phyloP scores from a whole-genome alignment of 495 filamentous ascomycete genomes.

The Penicillium macrosclerotiorum region DNA sequence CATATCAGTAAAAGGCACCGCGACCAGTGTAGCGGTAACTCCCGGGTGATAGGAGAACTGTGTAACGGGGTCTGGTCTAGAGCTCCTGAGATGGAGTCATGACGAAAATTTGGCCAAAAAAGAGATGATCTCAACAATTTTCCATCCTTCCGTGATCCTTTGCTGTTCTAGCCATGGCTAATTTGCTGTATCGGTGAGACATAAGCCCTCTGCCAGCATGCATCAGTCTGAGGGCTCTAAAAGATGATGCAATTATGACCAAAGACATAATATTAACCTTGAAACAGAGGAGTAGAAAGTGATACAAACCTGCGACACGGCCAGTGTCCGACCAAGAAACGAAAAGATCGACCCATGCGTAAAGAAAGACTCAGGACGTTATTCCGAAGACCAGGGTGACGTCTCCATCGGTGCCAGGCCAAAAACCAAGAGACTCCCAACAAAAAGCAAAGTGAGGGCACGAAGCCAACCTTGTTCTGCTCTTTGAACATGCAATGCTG shows the following conservation, averaged over 20 bases:
- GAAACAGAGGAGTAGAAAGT: not conserved
- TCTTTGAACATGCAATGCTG: conserved; percentile 2
- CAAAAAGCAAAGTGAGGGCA: conserved; percentile 9
- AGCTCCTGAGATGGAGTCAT: not conserved
- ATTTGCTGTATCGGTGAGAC: conserved; percentile 3
- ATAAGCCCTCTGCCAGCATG: not conserved
- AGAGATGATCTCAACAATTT: not conserved
- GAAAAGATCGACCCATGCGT: not conserved
- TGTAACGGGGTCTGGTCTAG: not conserved
- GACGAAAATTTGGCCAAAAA: not conserved
- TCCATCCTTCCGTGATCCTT: not conserved
- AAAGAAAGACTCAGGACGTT: not conserved
- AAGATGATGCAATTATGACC: not conserved
- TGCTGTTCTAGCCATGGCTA: not conserved
- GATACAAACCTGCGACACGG: not conserved
- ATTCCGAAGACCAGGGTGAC: conserved; percentile 1
- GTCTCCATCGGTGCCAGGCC: not conserved
- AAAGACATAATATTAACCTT: not conserved
- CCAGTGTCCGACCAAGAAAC: not conserved
- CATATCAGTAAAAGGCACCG: not conserved
- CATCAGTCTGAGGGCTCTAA: not conserved
- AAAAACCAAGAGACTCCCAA: conserved; percentile 3
- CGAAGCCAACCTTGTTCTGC: conserved; percentile 3
- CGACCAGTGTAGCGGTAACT: conserved; percentile 1
- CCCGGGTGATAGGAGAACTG: not conserved